Evolutionary conservation across 1,139 yeast species (phyloP), one percentile per base, ranked within the genome.

Genomic region (Geotrichum phurueaensis): DNA sequence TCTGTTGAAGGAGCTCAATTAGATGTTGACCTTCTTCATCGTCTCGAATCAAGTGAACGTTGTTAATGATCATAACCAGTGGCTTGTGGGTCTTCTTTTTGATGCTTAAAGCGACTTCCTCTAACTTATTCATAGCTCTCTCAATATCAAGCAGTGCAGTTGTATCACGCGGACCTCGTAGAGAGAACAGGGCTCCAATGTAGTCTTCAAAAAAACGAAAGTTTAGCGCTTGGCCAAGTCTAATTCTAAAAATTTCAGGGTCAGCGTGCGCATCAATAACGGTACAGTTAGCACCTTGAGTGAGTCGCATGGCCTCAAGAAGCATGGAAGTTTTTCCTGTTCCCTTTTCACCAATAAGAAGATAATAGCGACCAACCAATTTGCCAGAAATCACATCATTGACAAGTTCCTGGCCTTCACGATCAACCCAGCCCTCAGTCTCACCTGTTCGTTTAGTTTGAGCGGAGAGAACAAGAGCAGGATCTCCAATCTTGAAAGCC

Each of bases 231-330:
- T 83, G 81, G 2, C 96, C 96, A 9, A 89, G 76, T 57, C 96
- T 75, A 25, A 89, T 81, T 64, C 96, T 78, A 70, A 89, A 86
- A 58, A 89, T 85, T 71, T 89, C 96, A 0, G 95, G 91, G 70
- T 89, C 96, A 0, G 94, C 87, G 68, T 88, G 95, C 1, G 96
- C 95, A 70, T 89, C 96, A 66, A 89, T 77, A 62, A 86, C 80
- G 0, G 90, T 83, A 57, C 90, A 89, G 67, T 86, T 84, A 61
- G 75, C 74, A 0, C 94, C 91, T 53, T 81, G 76, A 1, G 84
- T 83, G 65, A 84, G 81, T 64, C 84, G 81, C 79, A 89, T 84
- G 2, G 92, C 82, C 67, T 87, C 91, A 66, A 85, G 72, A 33
- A 87, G 76, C 73, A 88, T 78, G 1, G 94, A 85, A 0, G 92